A percentile compares a stretch with the other conserved stretches of the same genome.
Conservation (phyloP, 1,284 basidiomycete genomes). For the Moesziomyces antarcticus region DNA sequence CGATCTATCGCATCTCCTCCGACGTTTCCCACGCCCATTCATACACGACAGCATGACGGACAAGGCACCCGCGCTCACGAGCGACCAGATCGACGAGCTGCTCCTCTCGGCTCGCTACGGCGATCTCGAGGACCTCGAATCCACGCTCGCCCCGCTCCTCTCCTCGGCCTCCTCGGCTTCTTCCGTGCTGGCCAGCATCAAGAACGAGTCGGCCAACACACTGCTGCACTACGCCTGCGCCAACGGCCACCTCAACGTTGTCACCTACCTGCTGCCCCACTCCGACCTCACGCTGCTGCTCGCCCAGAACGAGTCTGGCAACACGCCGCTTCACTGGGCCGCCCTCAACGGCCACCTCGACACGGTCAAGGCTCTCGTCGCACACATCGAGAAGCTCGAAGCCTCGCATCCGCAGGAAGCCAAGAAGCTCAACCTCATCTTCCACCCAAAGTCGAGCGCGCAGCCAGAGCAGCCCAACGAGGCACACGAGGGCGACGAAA, state of each 20-base stretch:
- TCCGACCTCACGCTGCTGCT: slow-evolving; percentile 41
- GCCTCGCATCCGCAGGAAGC: slow-evolving; percentile 30
- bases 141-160: slow-evolving; percentile 33
- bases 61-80: slow-evolving; percentile 26
- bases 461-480: background rate
- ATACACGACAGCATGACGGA: slow-evolving; percentile 13
- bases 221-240: slow-evolving; percentile 61
- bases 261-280: slow-evolving; percentile 46
- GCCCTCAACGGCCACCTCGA: slow-evolving; percentile 64
- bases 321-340: slow-evolving; percentile 67
- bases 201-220: slow-evolving; percentile 59
- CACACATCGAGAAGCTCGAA: slow-evolving; percentile 55
- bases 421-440: slow-evolving; percentile 30
- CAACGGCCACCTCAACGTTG: slow-evolving; percentile 59
- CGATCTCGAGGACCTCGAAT: slow-evolving; percentile 54
- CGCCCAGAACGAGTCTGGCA: slow-evolving; percentile 60
- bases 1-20: no score
- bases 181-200: slow-evolving; percentile 19
- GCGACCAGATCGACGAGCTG: slow-evolving; percentile 63
- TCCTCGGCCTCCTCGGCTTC: slow-evolving; percentile 1
- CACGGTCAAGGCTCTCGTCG: slow-evolving; percentile 50
- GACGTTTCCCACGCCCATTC: background rate
- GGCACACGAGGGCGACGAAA: slow-evolving; percentile 19
- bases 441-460: slow-evolving; percentile 22
- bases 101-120: slow-evolving; percentile 63